A percentile compares a stretch with the other conserved stretches of the same genome.
Evolutionary conservation across 2,329 filamentous ascomycete species (phyloP).

Genomic region (Bisporella sp.): DNA sequence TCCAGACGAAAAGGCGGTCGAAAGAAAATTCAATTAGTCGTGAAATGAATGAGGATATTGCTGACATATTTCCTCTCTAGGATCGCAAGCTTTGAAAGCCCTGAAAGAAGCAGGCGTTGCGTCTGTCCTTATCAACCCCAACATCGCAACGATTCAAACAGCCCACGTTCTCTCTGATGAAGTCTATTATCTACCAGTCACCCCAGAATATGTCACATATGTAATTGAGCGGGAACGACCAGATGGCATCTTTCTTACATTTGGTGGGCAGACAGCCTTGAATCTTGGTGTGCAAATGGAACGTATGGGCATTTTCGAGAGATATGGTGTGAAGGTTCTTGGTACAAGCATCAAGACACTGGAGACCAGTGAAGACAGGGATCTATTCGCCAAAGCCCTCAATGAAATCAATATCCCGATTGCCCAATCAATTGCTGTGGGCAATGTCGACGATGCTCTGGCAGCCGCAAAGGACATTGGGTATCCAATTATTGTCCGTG

Average conservation of each 20-base stretch:
- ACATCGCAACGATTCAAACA: conserved; percentile 97
- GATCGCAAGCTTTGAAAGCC: conserved; percentile 92
- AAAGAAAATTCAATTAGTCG: background rate
- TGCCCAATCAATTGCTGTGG: conserved; percentile 89
- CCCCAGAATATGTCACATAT: conserved; percentile 93
- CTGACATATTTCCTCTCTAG: conserved; percentile 38
- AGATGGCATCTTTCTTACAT: conserved; percentile 95
- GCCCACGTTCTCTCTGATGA: conserved; percentile 94
- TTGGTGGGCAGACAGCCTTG: conserved; percentile 93
- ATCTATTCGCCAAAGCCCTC: conserved; percentile 89
- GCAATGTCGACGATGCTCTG: conserved; percentile 85
- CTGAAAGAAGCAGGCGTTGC: conserved; percentile 89
- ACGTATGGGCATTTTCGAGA: conserved; percentile 88
- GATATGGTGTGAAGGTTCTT: conserved; percentile 90
- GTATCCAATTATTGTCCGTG: conserved; percentile 96
- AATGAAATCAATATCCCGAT: conserved; percentile 98
- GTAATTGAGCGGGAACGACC: conserved; percentile 95
- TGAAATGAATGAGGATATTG: background rate
- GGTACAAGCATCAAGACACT: conserved; percentile 92
- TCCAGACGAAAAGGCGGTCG: background rate
- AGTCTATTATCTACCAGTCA: conserved; percentile 97
- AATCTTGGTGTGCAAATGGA: conserved; percentile 98
- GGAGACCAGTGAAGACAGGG: conserved; percentile 91
- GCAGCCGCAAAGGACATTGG: conserved; percentile 80
- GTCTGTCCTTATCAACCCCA: conserved; percentile 93